A percentile compares a stretch with the other conserved stretches of the same genome.
Evolutionary conservation across 345 rosid genomes (phyloP).

Genomic region (Eucalyptus melliodora): DNA sequence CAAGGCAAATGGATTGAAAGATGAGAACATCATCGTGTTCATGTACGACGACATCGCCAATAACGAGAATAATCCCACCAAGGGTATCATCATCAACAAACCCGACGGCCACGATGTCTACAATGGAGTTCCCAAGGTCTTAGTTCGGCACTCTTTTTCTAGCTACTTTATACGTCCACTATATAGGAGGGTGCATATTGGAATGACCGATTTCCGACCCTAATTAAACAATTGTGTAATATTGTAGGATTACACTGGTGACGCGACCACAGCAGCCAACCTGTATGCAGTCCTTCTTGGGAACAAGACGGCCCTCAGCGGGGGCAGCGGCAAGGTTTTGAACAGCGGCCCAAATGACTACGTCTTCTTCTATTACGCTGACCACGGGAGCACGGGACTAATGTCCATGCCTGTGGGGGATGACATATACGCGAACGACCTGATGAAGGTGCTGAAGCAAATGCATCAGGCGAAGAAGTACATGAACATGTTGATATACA

Average conservation of each 20-base stretch:
- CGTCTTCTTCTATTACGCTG: slow-evolving; percentile 46
- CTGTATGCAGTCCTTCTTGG: slow-evolving; percentile 36
- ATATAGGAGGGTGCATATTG: not conserved
- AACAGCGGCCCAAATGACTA: slow-evolving; percentile 33
- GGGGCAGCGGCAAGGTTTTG: slow-evolving; percentile 52
- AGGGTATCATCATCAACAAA: slow-evolving; percentile 67
- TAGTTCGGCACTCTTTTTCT: not conserved
- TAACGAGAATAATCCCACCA: slow-evolving; percentile 55
- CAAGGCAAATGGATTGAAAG: slow-evolving; percentile 67
- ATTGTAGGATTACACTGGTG: slow-evolving; percentile 33
- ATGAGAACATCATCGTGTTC: slow-evolving; percentile 77
- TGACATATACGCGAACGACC: slow-evolving; percentile 17
- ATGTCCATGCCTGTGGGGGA: slow-evolving; percentile 24
- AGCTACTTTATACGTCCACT: not conserved
- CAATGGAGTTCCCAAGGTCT: slow-evolving; percentile 76
- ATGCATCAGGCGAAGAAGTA: slow-evolving; percentile 24
- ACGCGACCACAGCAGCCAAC: slow-evolving; percentile 16
- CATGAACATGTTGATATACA: slow-evolving; percentile 30
- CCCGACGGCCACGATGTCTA: slow-evolving; percentile 77
- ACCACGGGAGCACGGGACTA: slow-evolving; percentile 41
- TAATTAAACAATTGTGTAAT: not conserved
- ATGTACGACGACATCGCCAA: slow-evolving; percentile 86
- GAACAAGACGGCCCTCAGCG: slow-evolving; percentile 24
- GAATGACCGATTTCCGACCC: not conserved
- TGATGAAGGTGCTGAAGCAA: slow-evolving; percentile 31